These are phyloP conservation scores for Rauvolfia tetraphylla DNA, from an alignment of 257 asterid species.

Conservation along the genomic window DNA sequence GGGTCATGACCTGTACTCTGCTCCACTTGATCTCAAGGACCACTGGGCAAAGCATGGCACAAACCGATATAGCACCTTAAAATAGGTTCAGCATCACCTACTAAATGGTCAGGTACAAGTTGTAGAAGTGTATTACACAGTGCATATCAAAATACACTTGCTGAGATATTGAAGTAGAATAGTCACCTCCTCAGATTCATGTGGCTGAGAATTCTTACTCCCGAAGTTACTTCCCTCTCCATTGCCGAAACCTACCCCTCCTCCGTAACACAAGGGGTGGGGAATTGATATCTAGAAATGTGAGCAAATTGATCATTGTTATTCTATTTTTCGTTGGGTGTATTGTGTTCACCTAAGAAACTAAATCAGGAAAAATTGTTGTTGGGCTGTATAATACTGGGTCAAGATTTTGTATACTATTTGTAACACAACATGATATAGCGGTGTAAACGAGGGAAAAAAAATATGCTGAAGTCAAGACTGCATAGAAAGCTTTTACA, in stretches of 20 bases:
- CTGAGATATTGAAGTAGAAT: neutral
- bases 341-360: neutral
- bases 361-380: conserved; percentile 6
- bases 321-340: neutral
- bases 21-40: conserved; percentile 78
- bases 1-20: conserved; percentile 57
- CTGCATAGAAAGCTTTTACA: neutral
- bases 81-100: conserved; percentile 31
- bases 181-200: neutral
- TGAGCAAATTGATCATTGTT: conserved; percentile 1
- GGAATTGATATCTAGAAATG: neutral
- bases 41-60: conserved; percentile 96
- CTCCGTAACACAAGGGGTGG: neutral
- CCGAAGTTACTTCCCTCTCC: neutral
- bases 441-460: neutral
- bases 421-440: neutral
- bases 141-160: neutral
- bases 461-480: neutral
- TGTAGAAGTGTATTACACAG: neutral
- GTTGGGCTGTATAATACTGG: conserved; percentile 3
- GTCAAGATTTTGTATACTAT: neutral
- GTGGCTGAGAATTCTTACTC: neutral
- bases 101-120: neutral
- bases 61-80: conserved; percentile 74
- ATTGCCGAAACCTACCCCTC: neutral